phyloP scores from a whole-genome alignment of 2,329 filamentous ascomycete genomes.

The Neodidymelliopsis sp. region DNA sequence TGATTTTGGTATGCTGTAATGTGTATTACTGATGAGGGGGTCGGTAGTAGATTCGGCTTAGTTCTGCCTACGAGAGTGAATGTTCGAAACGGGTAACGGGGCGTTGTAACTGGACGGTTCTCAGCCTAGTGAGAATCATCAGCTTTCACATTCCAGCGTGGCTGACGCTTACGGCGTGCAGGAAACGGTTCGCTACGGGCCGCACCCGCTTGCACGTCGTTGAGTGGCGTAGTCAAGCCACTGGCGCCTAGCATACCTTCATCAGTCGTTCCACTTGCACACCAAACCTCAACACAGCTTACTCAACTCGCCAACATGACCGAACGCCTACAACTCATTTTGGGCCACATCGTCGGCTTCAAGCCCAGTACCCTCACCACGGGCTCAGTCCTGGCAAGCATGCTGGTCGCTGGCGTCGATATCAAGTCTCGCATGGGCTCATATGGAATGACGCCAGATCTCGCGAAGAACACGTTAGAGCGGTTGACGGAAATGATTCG shows the following conservation, averaged over 20 bases:
- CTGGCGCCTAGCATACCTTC: not conserved
- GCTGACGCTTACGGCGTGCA: not conserved
- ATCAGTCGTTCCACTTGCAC: not conserved
- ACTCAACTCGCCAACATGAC: not conserved
- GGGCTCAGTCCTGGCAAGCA: too few species aligned
- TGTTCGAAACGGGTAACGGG: too few species aligned
- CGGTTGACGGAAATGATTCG: not conserved
- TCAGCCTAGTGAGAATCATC: not conserved
- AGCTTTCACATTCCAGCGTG: not conserved
- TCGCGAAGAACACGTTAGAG: not conserved
- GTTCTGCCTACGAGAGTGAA: too few species aligned
- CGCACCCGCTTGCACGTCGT: not conserved
- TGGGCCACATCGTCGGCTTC: too few species aligned
- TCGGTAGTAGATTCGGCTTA: too few species aligned
- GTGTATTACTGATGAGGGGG: too few species aligned
- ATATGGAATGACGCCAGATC: not conserved
- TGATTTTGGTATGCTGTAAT: too few species aligned
- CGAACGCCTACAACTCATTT: not conserved
- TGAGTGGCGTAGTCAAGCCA: constrained; percentile 5
- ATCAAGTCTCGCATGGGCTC: too few species aligned
- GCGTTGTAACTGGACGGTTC: too few species aligned
- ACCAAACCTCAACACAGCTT: not conserved
- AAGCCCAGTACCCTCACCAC: too few species aligned
- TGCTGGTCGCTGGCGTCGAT: too few species aligned
- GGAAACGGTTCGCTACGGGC: not conserved